Base-by-base conservation (phyloP, 352 stramenopile genomes). In the Phytophthora rubi region DNA sequence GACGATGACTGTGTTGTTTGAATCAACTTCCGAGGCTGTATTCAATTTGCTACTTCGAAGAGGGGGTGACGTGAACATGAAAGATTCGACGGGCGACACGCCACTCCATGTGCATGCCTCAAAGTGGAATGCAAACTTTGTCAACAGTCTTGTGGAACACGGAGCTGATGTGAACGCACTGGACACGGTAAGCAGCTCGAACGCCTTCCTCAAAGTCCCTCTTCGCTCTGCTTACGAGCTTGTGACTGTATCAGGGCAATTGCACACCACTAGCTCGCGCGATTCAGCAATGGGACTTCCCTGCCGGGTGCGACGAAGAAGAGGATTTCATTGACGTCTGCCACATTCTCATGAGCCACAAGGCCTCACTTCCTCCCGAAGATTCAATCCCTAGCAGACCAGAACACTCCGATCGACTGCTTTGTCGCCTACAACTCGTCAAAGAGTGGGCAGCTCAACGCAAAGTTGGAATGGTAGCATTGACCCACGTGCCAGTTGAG, bases 261-360 rank as follows among this genome's bases (percentile, higher is more conserved):
- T 47, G 56, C 15, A 73, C 66, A n/a, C 56, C 67, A 13, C 51
- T 78, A 16, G 9, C 53, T 12, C 45, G 67, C 30, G 66, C 66
- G 1, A 54, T 78, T 15, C 26, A 65, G 23, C 67, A 71, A 58
- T 74, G 59, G 65, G 54, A 56, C 1, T 71, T 67, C 26, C 21
- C n/a, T 59, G n/a, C 42, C 54, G 60, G 58, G 26, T 59, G 61
- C 37, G 10, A 64, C 13, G 60, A 74, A 58, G 71, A 75, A 58
- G 65, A 70, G 48, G 37, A 72, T 10, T 78, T 78, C 15, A 75
- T 78, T 12, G 66, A 75, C 18, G 53, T 78, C 13, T 75, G 66
- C 13, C 71, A 71, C 28, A 59, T 62, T 44, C 57, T 78, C 33
- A 65, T 75, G 60, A 75, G 55, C 9, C 60, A 78, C 39, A 71